Evolutionary conservation across 2,329 filamentous ascomycete species (phyloP).

Genomic region (Tolypocladium pustulatum): DNA sequence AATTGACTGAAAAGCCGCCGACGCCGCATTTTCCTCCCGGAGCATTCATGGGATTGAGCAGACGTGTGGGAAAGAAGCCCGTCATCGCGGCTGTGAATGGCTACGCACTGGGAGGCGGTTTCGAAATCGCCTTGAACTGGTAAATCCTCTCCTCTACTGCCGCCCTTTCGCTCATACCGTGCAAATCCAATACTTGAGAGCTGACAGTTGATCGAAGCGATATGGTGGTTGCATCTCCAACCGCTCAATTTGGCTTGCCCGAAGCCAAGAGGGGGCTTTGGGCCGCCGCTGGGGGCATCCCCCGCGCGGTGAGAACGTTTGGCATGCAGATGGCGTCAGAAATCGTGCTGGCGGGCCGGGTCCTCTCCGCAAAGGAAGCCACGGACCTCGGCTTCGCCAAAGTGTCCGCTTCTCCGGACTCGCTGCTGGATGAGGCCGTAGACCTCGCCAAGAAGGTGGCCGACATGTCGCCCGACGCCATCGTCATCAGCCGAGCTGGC

Average conservation of each 20-base stretch:
- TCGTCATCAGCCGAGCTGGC: slow-evolving; percentile 28
- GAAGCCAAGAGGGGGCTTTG: slow-evolving; percentile 45
- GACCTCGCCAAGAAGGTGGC: slow-evolving; percentile 23
- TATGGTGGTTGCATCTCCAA: slow-evolving; percentile 40
- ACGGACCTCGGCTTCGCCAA: slow-evolving; percentile 13
- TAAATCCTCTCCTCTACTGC: slow-evolving; percentile 14
- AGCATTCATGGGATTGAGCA: slow-evolving; percentile 39
- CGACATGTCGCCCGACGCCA: slow-evolving; percentile 22
- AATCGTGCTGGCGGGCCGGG: slow-evolving; percentile 35
- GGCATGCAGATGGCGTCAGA: slow-evolving; percentile 37
- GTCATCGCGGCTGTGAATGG: slow-evolving; percentile 51
- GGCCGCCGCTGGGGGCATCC: slow-evolving; percentile 39
- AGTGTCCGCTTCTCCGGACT: slow-evolving; percentile 26
- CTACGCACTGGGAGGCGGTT: slow-evolving; percentile 44
- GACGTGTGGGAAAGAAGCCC: slow-evolving; percentile 47
- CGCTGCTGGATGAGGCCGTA: slow-evolving; percentile 24
- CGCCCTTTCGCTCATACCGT: not conserved
- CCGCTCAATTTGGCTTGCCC: slow-evolving; percentile 40
- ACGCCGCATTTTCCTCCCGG: slow-evolving; percentile 18
- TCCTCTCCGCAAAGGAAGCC: slow-evolving; percentile 30
- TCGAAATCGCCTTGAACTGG: slow-evolving; percentile 46
- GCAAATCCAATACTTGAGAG: not conserved
- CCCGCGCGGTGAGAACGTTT: slow-evolving; percentile 34
- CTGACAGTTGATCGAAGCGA: slow-evolving; percentile 22
- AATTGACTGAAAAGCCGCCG: slow-evolving; percentile 8